Base-by-base conservation (phyloP, 1,284 basidiomycete species). In the Boletus sp. region DNA sequence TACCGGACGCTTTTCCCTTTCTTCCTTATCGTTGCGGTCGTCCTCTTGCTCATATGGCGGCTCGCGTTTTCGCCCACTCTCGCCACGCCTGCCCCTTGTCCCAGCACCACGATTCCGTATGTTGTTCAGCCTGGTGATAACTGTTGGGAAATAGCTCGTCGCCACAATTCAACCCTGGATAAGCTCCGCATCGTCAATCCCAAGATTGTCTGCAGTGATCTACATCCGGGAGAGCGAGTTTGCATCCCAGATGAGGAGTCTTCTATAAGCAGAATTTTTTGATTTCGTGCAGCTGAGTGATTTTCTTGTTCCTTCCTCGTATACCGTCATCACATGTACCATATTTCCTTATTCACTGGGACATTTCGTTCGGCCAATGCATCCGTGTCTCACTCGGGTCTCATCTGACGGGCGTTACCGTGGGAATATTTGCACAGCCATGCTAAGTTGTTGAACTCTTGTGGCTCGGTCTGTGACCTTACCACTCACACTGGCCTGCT, bases 1-100 rank as follows among this genome's bases (percentile, higher is more conserved):
- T 86, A 86, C 59, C 75, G 79, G 29, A 75, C 81, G 3, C 70
- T 88, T 5, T 81, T 86, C 57, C 84, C 85, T 13, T 88, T 87
- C 71, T 80, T 87, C 69, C 77, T 88, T 51, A 76, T 86, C 37
- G 72, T 88, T 46, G 76, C 75, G 14, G 82, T 82, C 48, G 56
- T 79, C 33, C 74, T 88, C 26, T 73, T 88, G 5, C 75, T 88
- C 51, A 69, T 83, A 50, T 82, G 80, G 75, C 79, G 82, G 16
- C 72, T 86, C 41, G 68, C 81, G 22, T 56, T 78, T 52, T 72
- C 72, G 2, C 75, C 78, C 32, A 62, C 67, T 39, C 60, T 72
- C 41, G 51, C 70, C 35, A 48, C 64, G 13, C 52, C 59, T 20
- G 48, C 57, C 32, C 70, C 65, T 29, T 87, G 84, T 56, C 74